Conservation (phyloP, 2,329 filamentous ascomycete species). For the Orbilia javanica region DNA sequence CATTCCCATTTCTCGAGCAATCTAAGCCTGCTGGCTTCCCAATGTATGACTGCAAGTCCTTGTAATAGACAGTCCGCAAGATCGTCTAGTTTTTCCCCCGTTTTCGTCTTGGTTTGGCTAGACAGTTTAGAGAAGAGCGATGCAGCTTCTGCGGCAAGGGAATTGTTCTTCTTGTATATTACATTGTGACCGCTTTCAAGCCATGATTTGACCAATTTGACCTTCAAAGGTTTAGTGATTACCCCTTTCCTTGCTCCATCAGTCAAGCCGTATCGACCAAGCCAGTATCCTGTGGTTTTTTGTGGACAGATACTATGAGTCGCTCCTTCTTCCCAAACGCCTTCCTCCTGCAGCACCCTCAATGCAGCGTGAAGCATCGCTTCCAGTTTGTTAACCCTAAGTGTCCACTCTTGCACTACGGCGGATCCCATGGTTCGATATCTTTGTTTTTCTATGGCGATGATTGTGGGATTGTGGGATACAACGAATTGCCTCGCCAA, state of each 20-base stretch:
- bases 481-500: slow-evolving; percentile 37
- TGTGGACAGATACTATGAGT: slow-evolving; percentile 47
- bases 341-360: slow-evolving; percentile 69
- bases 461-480: slow-evolving; percentile 72
- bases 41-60: slow-evolving; percentile 80
- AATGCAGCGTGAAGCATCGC: slow-evolving; percentile 82
- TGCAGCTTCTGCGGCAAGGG: slow-evolving; percentile 59
- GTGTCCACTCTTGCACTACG: slow-evolving; percentile 82
- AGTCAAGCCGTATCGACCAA: slow-evolving; percentile 17
- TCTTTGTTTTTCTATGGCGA: slow-evolving; percentile 76
- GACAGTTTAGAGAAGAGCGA: slow-evolving; percentile 54
- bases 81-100: slow-evolving; percentile 78
- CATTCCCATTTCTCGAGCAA: slow-evolving; percentile 60
- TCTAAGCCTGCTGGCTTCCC: slow-evolving; percentile 73
- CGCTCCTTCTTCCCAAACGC: slow-evolving; percentile 65
- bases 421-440: slow-evolving; percentile 74
- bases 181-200: slow-evolving; percentile 64
- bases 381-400: slow-evolving; percentile 84
- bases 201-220: slow-evolving; percentile 73
- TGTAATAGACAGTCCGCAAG: slow-evolving; percentile 83
- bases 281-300: slow-evolving; percentile 45
- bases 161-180: slow-evolving; percentile 44
- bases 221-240: slow-evolving; percentile 68
- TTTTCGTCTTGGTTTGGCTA: slow-evolving; percentile 20
- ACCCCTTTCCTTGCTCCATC: slow-evolving; percentile 6